phyloP scores from a whole-genome alignment of 129 eudicot species.

The Flaveria sonorensis region DNA sequence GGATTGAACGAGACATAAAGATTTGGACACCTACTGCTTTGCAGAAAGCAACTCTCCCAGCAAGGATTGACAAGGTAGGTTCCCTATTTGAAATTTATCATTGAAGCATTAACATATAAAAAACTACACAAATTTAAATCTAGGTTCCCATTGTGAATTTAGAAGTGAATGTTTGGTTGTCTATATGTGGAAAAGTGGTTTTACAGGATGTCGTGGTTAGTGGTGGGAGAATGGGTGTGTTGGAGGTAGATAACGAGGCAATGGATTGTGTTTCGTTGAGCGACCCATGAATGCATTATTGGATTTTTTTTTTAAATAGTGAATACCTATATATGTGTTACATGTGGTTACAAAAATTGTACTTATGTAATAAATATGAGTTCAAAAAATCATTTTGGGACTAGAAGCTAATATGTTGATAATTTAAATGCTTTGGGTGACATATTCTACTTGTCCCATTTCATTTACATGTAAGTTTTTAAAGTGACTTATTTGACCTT shows the following conservation, averaged over 20 bases:
- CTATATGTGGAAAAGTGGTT: neutral
- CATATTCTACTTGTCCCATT: neutral
- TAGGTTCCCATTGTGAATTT: neutral
- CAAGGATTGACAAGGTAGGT: conserved; percentile 56
- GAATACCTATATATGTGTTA: no score
- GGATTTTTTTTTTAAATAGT: neutral
- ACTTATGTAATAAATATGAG: neutral
- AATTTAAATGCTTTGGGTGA: neutral
- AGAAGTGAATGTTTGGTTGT: neutral
- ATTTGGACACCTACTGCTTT: conserved; percentile 67
- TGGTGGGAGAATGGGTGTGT: neutral
- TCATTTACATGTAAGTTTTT: neutral
- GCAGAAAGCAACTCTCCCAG: conserved; percentile 56
- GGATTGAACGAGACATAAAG: conserved; percentile 69
- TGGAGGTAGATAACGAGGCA: neutral
- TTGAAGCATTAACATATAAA: neutral
- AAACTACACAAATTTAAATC: neutral
- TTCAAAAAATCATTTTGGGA: neutral
- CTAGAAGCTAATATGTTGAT: neutral
- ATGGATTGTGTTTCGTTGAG: neutral
- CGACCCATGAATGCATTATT: neutral
- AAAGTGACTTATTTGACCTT: neutral
- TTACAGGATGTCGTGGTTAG: neutral
- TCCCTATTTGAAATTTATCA: neutral
- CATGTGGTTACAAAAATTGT: neutral